A percentile compares a stretch with the other conserved stretches of the same genome.
Evolutionary conservation across 2,329 filamentous ascomycete genomes (phyloP).

Genomic region (Xylaria polymorpha): DNA sequence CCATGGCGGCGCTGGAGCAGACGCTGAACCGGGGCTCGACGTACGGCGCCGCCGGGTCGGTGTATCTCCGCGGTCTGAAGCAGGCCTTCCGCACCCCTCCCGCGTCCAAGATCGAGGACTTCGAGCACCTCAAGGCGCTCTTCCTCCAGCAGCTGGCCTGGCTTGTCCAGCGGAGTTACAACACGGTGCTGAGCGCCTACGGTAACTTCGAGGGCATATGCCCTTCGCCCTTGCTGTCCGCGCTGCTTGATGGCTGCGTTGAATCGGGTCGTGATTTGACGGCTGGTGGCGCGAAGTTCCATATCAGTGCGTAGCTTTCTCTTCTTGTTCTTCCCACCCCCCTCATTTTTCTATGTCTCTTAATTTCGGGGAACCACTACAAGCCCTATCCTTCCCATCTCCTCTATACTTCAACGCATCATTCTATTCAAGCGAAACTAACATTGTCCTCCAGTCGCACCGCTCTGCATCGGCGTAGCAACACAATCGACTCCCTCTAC

Average conservation of each 20-base stretch:
- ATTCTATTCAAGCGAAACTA: neutral
- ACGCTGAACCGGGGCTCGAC: slow-evolving; percentile 34
- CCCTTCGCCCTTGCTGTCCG: slow-evolving; percentile 35
- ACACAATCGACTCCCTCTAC: slow-evolving; percentile 37
- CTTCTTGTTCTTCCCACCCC: too few species aligned
- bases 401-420: neutral
- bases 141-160: slow-evolving; percentile 34
- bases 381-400: neutral
- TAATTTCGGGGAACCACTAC: too few species aligned
- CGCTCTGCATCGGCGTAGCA: slow-evolving; percentile 31
- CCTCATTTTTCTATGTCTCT: neutral
- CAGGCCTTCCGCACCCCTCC: slow-evolving; percentile 32
- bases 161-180: slow-evolving; percentile 23
- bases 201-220: slow-evolving; percentile 34
- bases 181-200: slow-evolving; percentile 17
- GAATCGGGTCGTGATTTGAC: slow-evolving; percentile 34
- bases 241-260: slow-evolving; percentile 31
- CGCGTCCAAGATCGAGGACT: slow-evolving; percentile 21
- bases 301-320: slow-evolving; percentile 27
- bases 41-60: slow-evolving; percentile 32
- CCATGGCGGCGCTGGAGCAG: slow-evolving; percentile 34
- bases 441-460: slow-evolving; percentile 23
- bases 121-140: slow-evolving; percentile 20
- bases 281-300: slow-evolving; percentile 35
- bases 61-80: slow-evolving; percentile 37